Evolutionary conservation across 306 rosid species (phyloP).

Genomic region (Nissolia schottii): DNA sequence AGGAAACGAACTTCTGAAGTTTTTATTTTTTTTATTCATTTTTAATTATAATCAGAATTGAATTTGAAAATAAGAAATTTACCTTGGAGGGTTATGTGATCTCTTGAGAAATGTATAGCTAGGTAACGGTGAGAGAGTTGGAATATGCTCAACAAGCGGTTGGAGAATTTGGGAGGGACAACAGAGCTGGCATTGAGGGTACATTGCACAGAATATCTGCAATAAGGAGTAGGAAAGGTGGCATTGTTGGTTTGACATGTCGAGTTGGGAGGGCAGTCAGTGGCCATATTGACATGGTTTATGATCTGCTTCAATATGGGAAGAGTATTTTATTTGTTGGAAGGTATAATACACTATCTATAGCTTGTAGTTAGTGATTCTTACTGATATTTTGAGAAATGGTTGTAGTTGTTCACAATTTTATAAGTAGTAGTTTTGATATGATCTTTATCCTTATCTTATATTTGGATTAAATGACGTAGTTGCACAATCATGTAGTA

Average conservation of each 20-base stretch:
- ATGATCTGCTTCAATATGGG: conserved; percentile 63
- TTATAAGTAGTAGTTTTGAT: background rate
- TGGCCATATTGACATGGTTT: conserved; percentile 61
- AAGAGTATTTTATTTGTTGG: conserved; percentile 72
- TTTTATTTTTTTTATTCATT: too few species aligned
- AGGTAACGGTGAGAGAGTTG: conserved; percentile 66
- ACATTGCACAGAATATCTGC: conserved; percentile 75
- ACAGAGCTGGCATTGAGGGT: conserved; percentile 78
- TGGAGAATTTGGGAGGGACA: conserved; percentile 66
- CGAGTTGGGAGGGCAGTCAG: conserved; percentile 61
- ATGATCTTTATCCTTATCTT: background rate
- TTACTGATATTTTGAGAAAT: background rate
- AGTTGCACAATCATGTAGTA: background rate
- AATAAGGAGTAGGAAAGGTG: conserved; percentile 56
- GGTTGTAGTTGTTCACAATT: background rate
- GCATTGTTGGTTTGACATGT: conserved; percentile 63
- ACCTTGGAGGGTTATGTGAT: conserved; percentile 4
- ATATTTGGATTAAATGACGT: background rate
- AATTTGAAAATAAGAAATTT: background rate
- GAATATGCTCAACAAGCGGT: conserved; percentile 58
- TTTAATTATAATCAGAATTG: background rate
- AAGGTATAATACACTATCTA: conserved; percentile 34
- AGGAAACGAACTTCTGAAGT: background rate
- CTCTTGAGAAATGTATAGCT: conserved; percentile 25
- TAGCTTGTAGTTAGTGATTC: background rate